These are phyloP conservation scores for Epithele typhae DNA, from an alignment of 768 basidiomycete species.

Conservation along the genomic window DNA sequence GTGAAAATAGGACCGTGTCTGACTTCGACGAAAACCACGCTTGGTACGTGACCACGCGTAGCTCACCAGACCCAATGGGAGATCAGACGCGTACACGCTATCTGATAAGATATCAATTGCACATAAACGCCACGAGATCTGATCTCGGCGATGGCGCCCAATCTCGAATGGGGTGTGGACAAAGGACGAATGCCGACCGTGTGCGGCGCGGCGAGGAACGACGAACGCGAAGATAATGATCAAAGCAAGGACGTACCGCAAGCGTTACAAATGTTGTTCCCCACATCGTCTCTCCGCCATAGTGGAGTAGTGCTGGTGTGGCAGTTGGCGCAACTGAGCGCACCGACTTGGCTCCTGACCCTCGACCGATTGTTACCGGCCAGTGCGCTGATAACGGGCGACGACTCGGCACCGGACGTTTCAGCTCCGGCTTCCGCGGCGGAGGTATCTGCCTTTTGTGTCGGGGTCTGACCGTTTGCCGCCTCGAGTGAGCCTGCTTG, in stretches of 20 bases:
- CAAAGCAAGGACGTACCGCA: constrained; percentile 63
- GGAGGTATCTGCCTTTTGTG: constrained; percentile 35
- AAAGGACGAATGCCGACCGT: constrained; percentile 4
- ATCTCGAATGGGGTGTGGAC: constrained; percentile 1
- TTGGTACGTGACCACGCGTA: too few species aligned
- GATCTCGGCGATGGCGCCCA: not conserved
- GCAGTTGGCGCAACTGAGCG: constrained; percentile 83
- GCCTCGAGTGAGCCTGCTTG: constrained; percentile 13
- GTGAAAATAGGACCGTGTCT: too few species aligned
- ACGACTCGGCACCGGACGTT: constrained; percentile 11
- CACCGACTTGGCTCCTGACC: constrained; percentile 49
- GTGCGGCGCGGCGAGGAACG: constrained; percentile 4
- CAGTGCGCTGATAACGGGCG: constrained; percentile 14
- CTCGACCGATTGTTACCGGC: constrained; percentile 21
- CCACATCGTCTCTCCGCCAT: constrained; percentile 86
- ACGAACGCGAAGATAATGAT: constrained; percentile 20
- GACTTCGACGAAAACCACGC: too few species aligned
- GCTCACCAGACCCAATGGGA: constrained; percentile 7
- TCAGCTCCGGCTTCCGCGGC: constrained; percentile 9
- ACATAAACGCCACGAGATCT: constrained; percentile 21
- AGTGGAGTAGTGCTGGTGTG: constrained; percentile 86
- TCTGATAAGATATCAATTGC: constrained; percentile 35
- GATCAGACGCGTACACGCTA: constrained; percentile 17
- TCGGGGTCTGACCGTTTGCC: constrained; percentile 5
- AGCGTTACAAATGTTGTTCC: constrained; percentile 93